Base-by-base conservation (phyloP, 1,139 yeast genomes). In the Blastobotrys aristatus region DNA sequence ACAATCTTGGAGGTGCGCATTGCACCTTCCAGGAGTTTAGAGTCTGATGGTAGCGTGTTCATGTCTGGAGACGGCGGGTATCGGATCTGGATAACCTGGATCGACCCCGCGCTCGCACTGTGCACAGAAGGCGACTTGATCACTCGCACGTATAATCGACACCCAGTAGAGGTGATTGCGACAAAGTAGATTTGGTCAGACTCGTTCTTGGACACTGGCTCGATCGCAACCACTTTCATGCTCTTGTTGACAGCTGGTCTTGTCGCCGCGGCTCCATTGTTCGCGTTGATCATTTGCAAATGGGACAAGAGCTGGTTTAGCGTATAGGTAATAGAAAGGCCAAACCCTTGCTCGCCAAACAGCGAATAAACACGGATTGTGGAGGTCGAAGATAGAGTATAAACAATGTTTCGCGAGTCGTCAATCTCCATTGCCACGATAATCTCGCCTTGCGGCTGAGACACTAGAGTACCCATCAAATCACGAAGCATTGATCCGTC, bases 141-240 rank as follows among this genome's bases (percentile, higher is more conserved):
- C 8, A 69, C 69, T 31, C 69, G 61, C 50, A 71, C 56, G 53
- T 80, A 82, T 30, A 92, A 71, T 56, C 98, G 78, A 54, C 85
- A 84, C 16, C 98, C 98, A 50, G 82, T 83, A 44, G 81, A 74
- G 0, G 97, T 88, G n/a, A 87, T 74, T 0, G 96, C 97, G 41
- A 90, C 81, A 49, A 92, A 70, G 59, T 82, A 90, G 24, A 88
- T 72, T 44, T 82, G 82, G 26, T 76, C 71, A 29, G 90, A 84
- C 62, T 89, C 96, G 29, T 65, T 65, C 38, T 74, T 46, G 1
- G 81, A 67, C 11, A 89, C 79, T 4, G 81, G 77, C 46, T 78
- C 79, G 48, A 89, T 76, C 53, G 76, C 79, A 32, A 83, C 78
- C 46, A 86, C 76, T 54, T 78, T 76, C 59, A 80, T 10, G 54